Evolutionary conservation across 371 early-diverging fungal genomes (phyloP), one percentile per base, ranked within the genome.

Genomic region (Nosema granulosis): DNA sequence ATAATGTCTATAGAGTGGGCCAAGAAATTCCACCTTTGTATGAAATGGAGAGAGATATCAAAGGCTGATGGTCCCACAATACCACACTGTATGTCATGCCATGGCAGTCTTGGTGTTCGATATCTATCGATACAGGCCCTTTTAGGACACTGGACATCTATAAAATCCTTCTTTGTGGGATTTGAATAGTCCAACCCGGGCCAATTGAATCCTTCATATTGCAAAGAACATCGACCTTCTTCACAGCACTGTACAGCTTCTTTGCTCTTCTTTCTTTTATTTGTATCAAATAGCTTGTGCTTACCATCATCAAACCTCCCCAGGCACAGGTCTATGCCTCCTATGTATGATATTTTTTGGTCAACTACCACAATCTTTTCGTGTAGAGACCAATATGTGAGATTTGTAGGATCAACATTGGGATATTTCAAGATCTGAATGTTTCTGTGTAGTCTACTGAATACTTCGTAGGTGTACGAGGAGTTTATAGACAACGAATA

Each of bases 101-200:
- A 94, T 24, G 93, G 93, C 93, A 94, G 91, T 61, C 94, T 88
- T 9, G 92, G 88, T 24, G 71, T 75, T 38, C 43, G 70, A 54
- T 26, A 51, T 38, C 62, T 65, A 68, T 76, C 73, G 1, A 83
- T 66, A 13, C 90, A 68, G 0, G 87, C 84, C 49, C 79, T 84
- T 26, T 87, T 83, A 67, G 83, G 83, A 52, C 87, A 81, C 28
- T 86, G 83, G 32, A 92, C 90, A 80, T 91, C 86, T 32, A 81
- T 80, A 86, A 94, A 94, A 83, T 94, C 94, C 79, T 89, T 90
- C 58, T 91, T 87, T 35, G 93, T 89, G n/a, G 93, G 91, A 77
- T 93, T 94, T 69, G 89, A 89, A 84, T 91, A 94, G 80, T 94
- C 94, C 84, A 89, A 90, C 18, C 93, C 93, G 18, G 90, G 90